Conservation (phyloP, 495 filamentous ascomycete genomes). For the Hypoxylon rickii region DNA sequence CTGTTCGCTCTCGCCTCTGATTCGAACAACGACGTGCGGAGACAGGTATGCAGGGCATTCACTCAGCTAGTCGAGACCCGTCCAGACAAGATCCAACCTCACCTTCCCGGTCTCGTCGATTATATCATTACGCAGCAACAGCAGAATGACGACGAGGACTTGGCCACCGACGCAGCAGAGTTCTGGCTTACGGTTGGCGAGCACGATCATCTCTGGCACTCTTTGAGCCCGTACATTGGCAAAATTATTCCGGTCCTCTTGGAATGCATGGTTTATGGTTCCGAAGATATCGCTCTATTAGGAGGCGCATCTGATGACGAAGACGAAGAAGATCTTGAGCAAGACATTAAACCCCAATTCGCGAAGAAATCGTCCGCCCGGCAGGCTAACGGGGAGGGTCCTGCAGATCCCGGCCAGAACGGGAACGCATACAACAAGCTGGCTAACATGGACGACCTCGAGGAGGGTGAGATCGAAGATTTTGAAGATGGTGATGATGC, state of each 20-base stretch:
- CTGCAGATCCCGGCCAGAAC: constrained; percentile 57
- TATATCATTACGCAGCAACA: constrained; percentile 94
- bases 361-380: constrained; percentile 68
- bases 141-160: constrained; percentile 83
- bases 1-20: constrained; percentile 83
- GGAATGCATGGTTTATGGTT: constrained; percentile 93
- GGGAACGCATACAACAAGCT: constrained; percentile 55
- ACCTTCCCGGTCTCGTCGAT: constrained; percentile 86
- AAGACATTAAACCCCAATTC: constrained; percentile 94
- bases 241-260: constrained; percentile 91
- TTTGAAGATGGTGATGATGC: constrained; percentile 75
- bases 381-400: constrained; percentile 54
- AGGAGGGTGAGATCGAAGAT: constrained; percentile 87
- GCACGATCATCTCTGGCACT: constrained; percentile 73
- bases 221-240: constrained; percentile 74
- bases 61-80: constrained; percentile 88
- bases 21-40: constrained; percentile 73
- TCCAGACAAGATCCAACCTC: constrained; percentile 85
- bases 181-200: constrained; percentile 97
- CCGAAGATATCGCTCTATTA: constrained; percentile 85
- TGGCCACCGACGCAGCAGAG: constrained; percentile 93
- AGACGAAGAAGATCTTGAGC: constrained; percentile 82
- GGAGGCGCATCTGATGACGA: constrained; percentile 87
- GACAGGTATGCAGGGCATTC: constrained; percentile 91
- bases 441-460: constrained; percentile 67